These are phyloP conservation scores for Dissophora ornata DNA, from an alignment of 192 early-diverging fungal species.

Conservation along the genomic window DNA sequence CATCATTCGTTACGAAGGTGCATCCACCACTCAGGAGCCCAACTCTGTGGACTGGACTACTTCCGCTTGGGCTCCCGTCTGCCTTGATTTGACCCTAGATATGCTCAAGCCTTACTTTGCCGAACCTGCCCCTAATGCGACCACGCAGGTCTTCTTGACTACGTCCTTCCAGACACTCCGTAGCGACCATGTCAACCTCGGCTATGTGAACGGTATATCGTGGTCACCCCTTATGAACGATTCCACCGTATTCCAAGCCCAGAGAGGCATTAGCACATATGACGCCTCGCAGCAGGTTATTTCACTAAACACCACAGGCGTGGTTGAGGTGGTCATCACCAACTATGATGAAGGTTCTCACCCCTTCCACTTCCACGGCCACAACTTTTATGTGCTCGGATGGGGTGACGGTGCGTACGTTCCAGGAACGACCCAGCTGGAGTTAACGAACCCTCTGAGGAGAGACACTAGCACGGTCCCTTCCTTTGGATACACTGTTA, in stretches of 20 bases:
- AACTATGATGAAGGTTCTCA: slow-evolving; percentile 47
- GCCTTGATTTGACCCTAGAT: slow-evolving; percentile 20
- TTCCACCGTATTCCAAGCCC: slow-evolving; percentile 30
- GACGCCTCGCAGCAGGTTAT: slow-evolving; percentile 17
- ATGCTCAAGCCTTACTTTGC: slow-evolving; percentile 33
- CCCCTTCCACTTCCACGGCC: slow-evolving; percentile 58
- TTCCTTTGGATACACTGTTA: slow-evolving; percentile 29
- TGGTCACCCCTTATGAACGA: slow-evolving; percentile 36
- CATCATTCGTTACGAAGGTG: slow-evolving; percentile 54
- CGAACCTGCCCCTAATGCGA: slow-evolving; percentile 7
- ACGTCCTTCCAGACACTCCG: slow-evolving; percentile 19
- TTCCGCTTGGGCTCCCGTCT: slow-evolving; percentile 16
- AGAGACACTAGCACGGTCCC: slow-evolving; percentile 52
- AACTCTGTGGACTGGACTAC: slow-evolving; percentile 34
- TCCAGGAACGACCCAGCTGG: slow-evolving; percentile 3
- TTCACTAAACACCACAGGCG: slow-evolving; percentile 9
- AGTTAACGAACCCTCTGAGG: slow-evolving; percentile 36
- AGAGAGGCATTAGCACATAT: slow-evolving; percentile 7
- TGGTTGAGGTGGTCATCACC: slow-evolving; percentile 36
- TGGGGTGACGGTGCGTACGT: slow-evolving; percentile 37
- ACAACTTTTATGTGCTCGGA: slow-evolving; percentile 50
- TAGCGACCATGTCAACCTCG: slow-evolving; percentile 8
- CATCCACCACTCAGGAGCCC: slow-evolving; percentile 10
- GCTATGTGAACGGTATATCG: slow-evolving; percentile 36
- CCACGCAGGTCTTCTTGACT: slow-evolving; percentile 1